A percentile compares a stretch with the other conserved stretches of the same genome.
phyloP scores from a whole-genome alignment of 768 basidiomycete genomes.

The Auricularia sp. region DNA sequence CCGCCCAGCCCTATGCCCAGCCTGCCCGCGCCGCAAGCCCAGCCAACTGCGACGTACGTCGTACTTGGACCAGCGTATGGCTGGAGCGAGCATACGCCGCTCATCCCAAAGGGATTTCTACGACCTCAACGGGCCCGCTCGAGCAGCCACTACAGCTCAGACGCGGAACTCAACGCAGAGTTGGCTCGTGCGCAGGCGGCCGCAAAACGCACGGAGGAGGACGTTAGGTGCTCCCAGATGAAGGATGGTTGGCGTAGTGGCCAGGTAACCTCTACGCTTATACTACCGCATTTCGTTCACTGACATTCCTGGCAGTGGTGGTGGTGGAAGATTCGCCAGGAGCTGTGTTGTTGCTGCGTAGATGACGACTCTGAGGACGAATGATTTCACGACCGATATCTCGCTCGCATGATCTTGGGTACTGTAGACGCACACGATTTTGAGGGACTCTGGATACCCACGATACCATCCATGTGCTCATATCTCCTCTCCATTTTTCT shows the following conservation, averaged over 20 bases:
- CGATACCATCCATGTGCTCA: neutral
- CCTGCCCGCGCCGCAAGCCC: conserved; percentile 29
- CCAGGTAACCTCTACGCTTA: conserved; percentile 39
- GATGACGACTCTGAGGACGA: conserved; percentile 34
- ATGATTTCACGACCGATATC: neutral
- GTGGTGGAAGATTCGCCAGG: conserved; percentile 65
- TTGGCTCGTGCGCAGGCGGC: conserved; percentile 21
- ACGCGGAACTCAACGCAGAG: conserved; percentile 18
- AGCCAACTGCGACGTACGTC: neutral
- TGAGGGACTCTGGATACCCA: neutral
- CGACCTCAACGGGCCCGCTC: conserved; percentile 8
- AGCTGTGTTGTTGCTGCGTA: conserved; percentile 52
- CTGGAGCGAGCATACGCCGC: conserved; percentile 4
- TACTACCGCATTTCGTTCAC: neutral
- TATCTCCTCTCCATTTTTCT: neutral
- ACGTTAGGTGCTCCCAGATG: conserved; percentile 55
- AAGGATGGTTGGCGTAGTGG: conserved; percentile 58
- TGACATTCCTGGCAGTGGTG: conserved; percentile 51
- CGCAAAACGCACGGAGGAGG: conserved; percentile 38
- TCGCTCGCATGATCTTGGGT: neutral
- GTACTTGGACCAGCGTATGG: neutral
- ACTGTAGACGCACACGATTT: neutral
- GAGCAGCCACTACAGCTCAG: conserved; percentile 10
- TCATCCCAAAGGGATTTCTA: conserved; percentile 8
- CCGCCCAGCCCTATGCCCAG: conserved; percentile 53